These are phyloP conservation scores for Talaromyces sp. DNA, from an alignment of 2,329 filamentous ascomycete genomes.

Conservation along the genomic window DNA sequence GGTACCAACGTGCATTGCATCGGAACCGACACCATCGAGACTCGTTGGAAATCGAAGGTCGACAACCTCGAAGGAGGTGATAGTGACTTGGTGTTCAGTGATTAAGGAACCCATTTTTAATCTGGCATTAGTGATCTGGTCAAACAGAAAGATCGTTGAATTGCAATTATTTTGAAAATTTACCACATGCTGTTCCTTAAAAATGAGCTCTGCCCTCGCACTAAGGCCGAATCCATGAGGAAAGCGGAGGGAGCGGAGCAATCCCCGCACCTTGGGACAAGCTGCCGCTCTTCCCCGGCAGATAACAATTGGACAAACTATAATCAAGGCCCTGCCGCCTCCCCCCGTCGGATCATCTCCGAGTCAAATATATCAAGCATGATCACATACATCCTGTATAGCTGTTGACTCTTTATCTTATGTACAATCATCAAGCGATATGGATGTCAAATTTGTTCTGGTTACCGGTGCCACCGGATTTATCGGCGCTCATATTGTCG, in stretches of 20 bases:
- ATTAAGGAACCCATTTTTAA: not conserved
- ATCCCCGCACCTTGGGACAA: not conserved
- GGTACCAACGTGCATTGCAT: conserved; percentile 18
- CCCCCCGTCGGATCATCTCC: conserved; percentile 7
- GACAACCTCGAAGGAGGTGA: conserved; percentile 84
- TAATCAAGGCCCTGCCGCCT: not conserved
- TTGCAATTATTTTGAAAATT: not conserved
- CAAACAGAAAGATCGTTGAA: not conserved
- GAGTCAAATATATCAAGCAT: not conserved
- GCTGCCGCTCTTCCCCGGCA: not conserved
- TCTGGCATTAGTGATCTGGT: not conserved
- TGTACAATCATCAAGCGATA: not conserved
- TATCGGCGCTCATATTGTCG: conserved; percentile 28
- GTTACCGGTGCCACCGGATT: conserved; percentile 29
- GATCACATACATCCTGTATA: not conserved
- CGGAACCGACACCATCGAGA: conserved; percentile 50
- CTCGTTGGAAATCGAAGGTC: conserved; percentile 51
- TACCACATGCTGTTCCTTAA: not conserved
- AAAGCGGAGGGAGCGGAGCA: not conserved
- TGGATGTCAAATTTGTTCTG: conserved; percentile 19
- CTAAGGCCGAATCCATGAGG: not conserved
- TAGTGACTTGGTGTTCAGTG: conserved; percentile 66
- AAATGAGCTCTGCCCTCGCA: not conserved
- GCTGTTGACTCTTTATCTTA: not conserved
- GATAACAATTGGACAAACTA: not conserved